Percentiles rank a stretch among this genome's conserved stretches.
phyloP scores from a whole-genome alignment of 2,329 filamentous ascomycete species.

The Dactylellina parvicollis region DNA sequence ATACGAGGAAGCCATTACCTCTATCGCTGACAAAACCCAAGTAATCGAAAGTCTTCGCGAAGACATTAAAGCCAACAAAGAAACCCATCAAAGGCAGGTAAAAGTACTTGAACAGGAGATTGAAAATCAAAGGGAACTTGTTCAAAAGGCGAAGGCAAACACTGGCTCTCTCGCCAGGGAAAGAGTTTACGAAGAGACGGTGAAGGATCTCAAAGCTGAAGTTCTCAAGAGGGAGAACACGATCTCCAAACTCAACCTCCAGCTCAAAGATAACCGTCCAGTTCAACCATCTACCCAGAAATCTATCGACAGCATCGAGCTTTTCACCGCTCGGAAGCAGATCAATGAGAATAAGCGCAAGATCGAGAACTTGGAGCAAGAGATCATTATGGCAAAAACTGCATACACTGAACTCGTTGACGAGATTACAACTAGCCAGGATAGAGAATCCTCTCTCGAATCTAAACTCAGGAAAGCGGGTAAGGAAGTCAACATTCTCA shows the following conservation, averaged over 20 bases:
- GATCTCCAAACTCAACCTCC: background rate
- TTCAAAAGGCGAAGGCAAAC: background rate
- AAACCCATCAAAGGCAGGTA: background rate
- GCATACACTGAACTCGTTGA: constrained; percentile 14
- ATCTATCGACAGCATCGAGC: background rate
- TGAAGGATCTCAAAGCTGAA: background rate
- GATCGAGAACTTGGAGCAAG: background rate
- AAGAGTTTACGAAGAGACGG: background rate
- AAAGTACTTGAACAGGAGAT: constrained; percentile 5
- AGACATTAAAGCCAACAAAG: background rate
- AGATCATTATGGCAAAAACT: background rate
- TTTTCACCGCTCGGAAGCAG: background rate
- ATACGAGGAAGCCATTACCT: background rate
- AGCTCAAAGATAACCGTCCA: background rate
- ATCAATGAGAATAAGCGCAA: background rate
- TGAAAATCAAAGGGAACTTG: constrained; percentile 6
- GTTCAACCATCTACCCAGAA: background rate
- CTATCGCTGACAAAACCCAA: background rate
- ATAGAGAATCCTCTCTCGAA: background rate
- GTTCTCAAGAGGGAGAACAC: background rate
- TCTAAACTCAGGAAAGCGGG: background rate
- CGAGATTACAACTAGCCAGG: background rate
- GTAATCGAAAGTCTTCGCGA: background rate
- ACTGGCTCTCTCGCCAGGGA: background rate
- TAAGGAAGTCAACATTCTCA: background rate